These are phyloP conservation scores for Ganoderma sinense DNA, from an alignment of 1,284 basidiomycete genomes.

Conservation along the genomic window DNA sequence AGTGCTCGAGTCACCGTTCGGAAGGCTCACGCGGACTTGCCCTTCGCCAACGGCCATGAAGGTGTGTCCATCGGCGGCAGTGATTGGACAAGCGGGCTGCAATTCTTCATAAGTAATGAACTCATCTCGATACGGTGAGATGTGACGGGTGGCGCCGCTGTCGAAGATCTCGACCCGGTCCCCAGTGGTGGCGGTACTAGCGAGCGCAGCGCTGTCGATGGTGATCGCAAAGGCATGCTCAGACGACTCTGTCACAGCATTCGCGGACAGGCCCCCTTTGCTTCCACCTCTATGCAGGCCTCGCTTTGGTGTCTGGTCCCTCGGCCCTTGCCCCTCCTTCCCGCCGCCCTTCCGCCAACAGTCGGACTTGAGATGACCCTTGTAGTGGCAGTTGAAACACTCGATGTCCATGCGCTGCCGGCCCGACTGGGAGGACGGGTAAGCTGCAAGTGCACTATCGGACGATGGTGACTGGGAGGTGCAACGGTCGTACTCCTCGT, in stretches of 20 bases:
- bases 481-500: constrained; percentile 32
- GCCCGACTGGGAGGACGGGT: not conserved
- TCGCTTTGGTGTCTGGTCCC: constrained; percentile 14
- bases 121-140: no score
- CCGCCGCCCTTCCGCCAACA: constrained; percentile 34
- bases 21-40: constrained; percentile 40
- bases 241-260: constrained; percentile 11
- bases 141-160: constrained; percentile 44
- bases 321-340: constrained; percentile 32
- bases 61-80: constrained; percentile 39
- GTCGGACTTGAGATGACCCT: constrained; percentile 34
- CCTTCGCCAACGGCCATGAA: constrained; percentile 44
- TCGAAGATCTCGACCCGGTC: constrained; percentile 38
- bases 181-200: not conserved
- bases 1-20: constrained; percentile 36
- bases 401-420: constrained; percentile 20
- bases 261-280: constrained; percentile 14
- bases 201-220: not conserved
- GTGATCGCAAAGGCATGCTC: constrained; percentile 18
- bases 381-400: constrained; percentile 37
- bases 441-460: constrained; percentile 18
- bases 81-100: constrained; percentile 38
- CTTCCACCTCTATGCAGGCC: not conserved
- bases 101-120: no score
- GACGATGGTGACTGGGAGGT: constrained; percentile 6